Base-by-base conservation (phyloP, 2,329 filamentous ascomycete genomes). In the Phialophora macrospora region DNA sequence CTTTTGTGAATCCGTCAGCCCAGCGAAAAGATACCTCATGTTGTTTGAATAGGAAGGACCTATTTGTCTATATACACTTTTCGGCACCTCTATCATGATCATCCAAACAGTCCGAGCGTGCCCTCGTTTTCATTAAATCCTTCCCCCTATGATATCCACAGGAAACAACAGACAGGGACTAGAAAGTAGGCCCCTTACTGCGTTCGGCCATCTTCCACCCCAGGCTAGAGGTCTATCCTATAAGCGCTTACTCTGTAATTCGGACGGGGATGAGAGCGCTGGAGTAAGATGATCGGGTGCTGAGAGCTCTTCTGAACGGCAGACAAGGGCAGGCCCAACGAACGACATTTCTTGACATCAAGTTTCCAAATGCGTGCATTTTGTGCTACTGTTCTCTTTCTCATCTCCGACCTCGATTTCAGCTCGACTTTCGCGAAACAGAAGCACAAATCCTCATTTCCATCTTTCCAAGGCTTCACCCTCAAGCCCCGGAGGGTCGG, bases 51-150 rank as follows among this genome's bases (percentile, higher is more conserved):
- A 51, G 48, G 26, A 26, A 51, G 20, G 9, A 11, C 20, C 5
- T 11, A 26, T 51, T 28, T 51, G 48, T 51, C 11, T 5, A 26
- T 28, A 34, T 3, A 52, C 22, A 41, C 9, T 26, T 38, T 60
- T 12, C 26, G n/a, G 38, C 17, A 32, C 30, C 26, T 20, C 30
- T 12, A 3, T 22, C n/a, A 32, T 14, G 44, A 49, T 46, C 11
- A 22, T 24, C 3, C n/a, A 32, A 34, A 41, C 41, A 44, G 41
- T 59, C 34, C 56, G n/a, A 49, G 41, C 41, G 41, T 59, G 44
- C 28, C 22, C 17, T 32, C 24, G 2, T 41, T 7, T 28, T 20
- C 22, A 11, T 51, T 24, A 7, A 28, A 7, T 7, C 1, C 7
- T n/a, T 44, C 4, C 17, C 11, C 34, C 14, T 14, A 38, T 38